Percentiles rank a stretch among this genome's conserved stretches.
phyloP scores from a whole-genome alignment of 768 basidiomycete genomes.

The Strobilomyces echinocephalus region DNA sequence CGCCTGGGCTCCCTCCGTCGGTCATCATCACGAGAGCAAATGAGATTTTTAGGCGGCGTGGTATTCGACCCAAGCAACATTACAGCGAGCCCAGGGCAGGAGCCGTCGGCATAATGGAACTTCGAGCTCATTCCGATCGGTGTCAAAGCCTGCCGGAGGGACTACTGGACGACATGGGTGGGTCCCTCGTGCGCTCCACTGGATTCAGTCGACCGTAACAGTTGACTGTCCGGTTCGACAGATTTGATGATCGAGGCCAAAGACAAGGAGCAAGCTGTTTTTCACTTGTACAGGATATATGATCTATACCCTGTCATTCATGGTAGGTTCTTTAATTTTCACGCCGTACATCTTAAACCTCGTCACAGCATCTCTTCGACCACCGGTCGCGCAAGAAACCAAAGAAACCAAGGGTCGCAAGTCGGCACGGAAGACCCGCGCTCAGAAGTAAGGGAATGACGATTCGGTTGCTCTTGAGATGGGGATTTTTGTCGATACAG shows the following conservation, averaged over 20 bases:
- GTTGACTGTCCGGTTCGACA: constrained; percentile 13
- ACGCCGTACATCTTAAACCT: not conserved
- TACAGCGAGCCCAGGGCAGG: constrained; percentile 87
- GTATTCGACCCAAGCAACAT: constrained; percentile 89
- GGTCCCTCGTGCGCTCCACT: constrained; percentile 9
- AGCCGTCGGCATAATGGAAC: constrained; percentile 77
- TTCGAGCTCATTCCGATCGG: constrained; percentile 81
- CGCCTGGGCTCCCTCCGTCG: constrained; percentile 48
- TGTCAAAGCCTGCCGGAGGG: constrained; percentile 63
- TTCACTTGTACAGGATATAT: constrained; percentile 80
- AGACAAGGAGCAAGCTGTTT: constrained; percentile 90
- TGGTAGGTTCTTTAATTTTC: constrained; percentile 32
- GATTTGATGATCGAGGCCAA: constrained; percentile 95
- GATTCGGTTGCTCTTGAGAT: constrained; percentile 16
- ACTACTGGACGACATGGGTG: constrained; percentile 65
- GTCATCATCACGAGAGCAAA: constrained; percentile 73
- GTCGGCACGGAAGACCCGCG: constrained; percentile 18
- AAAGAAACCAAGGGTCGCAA: constrained; percentile 45
- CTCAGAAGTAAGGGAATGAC: constrained; percentile 31
- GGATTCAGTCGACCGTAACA: no score
- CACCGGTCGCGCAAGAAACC: constrained; percentile 37
- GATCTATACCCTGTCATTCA: constrained; percentile 58
- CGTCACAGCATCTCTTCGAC: constrained; percentile 36
- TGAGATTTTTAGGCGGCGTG: constrained; percentile 66
- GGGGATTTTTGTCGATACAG: no score